A percentile compares a stretch with the other conserved stretches of the same genome.
Conservation (phyloP, 2,329 filamentous ascomycete genomes). For the Fusarium sp. region DNA sequence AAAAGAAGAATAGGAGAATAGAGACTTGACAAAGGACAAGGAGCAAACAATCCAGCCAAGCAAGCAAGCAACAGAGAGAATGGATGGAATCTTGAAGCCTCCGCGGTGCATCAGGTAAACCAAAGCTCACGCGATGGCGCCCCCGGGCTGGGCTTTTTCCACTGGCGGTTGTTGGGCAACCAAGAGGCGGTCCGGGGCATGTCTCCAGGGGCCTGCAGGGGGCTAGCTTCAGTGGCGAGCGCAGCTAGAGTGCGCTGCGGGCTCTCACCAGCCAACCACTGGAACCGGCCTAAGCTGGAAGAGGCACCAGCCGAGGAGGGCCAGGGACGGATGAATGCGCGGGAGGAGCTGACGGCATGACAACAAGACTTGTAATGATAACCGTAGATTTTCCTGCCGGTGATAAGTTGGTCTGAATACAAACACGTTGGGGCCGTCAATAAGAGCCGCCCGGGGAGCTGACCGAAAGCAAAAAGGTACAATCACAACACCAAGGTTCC, state of each 20-base stretch:
- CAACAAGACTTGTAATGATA: conserved; percentile 10
- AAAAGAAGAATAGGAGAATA: not conserved
- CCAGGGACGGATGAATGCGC: not conserved
- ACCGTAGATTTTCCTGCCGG: conserved; percentile 4
- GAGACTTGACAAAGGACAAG: not conserved
- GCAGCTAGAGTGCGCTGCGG: conserved; percentile 20
- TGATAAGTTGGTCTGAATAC: not conserved
- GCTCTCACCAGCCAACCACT: conserved; percentile 31
- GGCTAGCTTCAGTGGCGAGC: conserved; percentile 8
- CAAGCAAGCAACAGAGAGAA: conserved; percentile 3
- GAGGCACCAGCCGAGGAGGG: conserved; percentile 24
- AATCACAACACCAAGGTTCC: not conserved
- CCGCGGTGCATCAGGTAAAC: conserved; percentile 20
- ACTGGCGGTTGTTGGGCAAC: conserved; percentile 36
- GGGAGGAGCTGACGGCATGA: not conserved
- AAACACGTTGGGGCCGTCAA: not conserved
- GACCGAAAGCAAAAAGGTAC: not conserved
- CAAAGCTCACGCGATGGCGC: conserved; percentile 1
- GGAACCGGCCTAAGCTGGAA: conserved; percentile 35
- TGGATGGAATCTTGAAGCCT: conserved; percentile 9
- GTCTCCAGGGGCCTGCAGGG: conserved; percentile 32
- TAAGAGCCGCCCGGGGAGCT: not conserved
- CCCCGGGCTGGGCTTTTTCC: conserved; percentile 6
- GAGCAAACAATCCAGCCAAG: not conserved
- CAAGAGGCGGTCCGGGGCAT: not conserved